Base-by-base conservation (phyloP, 1,139 yeast genomes). In the Barnettozyma hawaiiensis region DNA sequence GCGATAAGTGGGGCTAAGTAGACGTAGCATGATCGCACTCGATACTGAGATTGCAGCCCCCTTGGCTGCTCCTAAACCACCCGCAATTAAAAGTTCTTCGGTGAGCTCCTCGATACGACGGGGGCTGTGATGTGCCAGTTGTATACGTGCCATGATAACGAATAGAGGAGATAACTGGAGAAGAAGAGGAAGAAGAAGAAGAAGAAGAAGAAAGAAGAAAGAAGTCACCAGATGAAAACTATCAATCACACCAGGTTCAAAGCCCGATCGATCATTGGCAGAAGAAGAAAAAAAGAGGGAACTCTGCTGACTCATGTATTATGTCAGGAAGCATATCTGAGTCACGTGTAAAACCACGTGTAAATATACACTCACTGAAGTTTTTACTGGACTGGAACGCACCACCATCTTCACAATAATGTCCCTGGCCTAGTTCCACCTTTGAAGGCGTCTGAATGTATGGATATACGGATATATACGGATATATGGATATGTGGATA, bases 1-100 rank as follows among this genome's bases (percentile, higher is more conserved):
- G 37, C 64, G 55, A 46, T 61, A 66, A 2, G 62, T 53, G 10
- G 61, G 58, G 1, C 65, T 61, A 20, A 59, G 55, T 37, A 64
- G 47, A 34, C 63, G 50, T n/a, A 67, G 42, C 16, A 64, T 34
- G 7, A 65, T 41, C 0, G 58, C 66, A 3, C 66, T 49, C 0
- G 64, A 49, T 12, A 64, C 34, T 36, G 70, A 63, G 23, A 67
- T 50, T 10, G 62, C 44, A 0, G 65, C 66, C 31, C 71, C 71
- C 44, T 64, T 65, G 2, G 60, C 50, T 1, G 69, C 70, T 37
- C 71, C 71, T 18, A 65, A 52, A 10, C 59, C 54, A 7, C 65
- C 61, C 2, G 70, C 66, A 10, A 57, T 47, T 2, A 61, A 53
- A 8, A 66, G 58, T 59, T 62, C 66, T 14, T 51, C 49, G 10